Conservation (phyloP, 345 rosid species). For the Gossypium raimondii region DNA sequence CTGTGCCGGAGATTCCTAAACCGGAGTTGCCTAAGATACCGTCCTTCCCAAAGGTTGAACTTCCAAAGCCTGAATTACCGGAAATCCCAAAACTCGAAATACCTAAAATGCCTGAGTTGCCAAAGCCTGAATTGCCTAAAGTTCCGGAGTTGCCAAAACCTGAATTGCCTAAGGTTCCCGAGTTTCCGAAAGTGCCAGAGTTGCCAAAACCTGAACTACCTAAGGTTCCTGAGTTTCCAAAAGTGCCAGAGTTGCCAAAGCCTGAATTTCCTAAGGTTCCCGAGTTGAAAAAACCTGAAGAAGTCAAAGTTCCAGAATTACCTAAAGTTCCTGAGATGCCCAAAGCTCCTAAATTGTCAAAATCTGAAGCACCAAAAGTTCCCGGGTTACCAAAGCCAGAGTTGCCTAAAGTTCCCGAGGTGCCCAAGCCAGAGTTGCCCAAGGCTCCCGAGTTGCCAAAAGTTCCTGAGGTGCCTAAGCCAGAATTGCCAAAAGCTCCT, state of each 20-base stretch:
- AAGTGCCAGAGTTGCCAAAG: neutral
- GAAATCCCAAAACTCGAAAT: slow-evolving; percentile 14
- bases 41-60: slow-evolving; percentile 10
- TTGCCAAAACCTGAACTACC: neutral
- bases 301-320: neutral
- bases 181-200: slow-evolving; percentile 23
- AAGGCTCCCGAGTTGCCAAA: too few species aligned
- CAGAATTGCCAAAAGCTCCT: neutral
- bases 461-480: neutral
- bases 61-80: slow-evolving; percentile 18
- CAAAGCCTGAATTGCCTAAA: neutral
- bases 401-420: too few species aligned
- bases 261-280: neutral
- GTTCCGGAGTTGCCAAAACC: slow-evolving; percentile 1
- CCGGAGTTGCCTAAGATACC: neutral
- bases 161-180: slow-evolving; percentile 21
- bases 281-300: too few species aligned
- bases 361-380: too few species aligned
- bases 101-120: slow-evolving; percentile 18
- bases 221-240: neutral
- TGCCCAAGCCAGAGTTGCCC: neutral
- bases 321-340: neutral
- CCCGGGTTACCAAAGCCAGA: too few species aligned
- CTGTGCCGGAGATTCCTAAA: slow-evolving; percentile 1
- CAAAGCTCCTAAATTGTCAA: neutral